A percentile compares a stretch with the other conserved stretches of the same genome.
Evolutionary conservation across 129 eudicot species (phyloP).

Genomic region (Saussurea involucrata): DNA sequence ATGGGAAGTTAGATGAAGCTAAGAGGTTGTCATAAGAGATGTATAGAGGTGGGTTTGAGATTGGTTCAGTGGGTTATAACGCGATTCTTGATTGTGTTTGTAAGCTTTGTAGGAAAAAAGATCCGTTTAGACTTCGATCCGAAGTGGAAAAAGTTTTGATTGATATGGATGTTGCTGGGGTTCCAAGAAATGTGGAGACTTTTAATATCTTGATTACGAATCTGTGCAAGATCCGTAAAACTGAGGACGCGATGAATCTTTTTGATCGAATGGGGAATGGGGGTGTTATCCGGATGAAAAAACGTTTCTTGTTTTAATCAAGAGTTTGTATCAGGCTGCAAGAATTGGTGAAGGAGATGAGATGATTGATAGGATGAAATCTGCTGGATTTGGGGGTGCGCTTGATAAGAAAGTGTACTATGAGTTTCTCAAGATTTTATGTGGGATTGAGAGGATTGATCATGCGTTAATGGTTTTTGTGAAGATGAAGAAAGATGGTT

Average conservation of each 20-base stretch:
- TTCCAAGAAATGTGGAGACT: slow-evolving; percentile 86
- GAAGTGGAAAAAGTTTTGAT: slow-evolving; percentile 70
- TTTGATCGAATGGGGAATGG: slow-evolving; percentile 86
- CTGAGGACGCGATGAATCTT: slow-evolving; percentile 64
- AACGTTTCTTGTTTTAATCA: slow-evolving; percentile 69
- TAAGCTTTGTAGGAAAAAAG: slow-evolving; percentile 77
- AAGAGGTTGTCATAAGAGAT: slow-evolving; percentile 72
- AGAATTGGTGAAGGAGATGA: slow-evolving; percentile 90
- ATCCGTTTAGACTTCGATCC: slow-evolving; percentile 60
- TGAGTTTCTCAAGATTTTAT: slow-evolving; percentile 64
- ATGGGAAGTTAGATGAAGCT: slow-evolving; percentile 83
- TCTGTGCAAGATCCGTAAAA: slow-evolving; percentile 70
- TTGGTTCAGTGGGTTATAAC: slow-evolving; percentile 57
- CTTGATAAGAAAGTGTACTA: slow-evolving; percentile 68
- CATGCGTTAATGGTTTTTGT: slow-evolving; percentile 74
- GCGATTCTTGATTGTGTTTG: slow-evolving; percentile 91
- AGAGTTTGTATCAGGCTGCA: slow-evolving; percentile 94
- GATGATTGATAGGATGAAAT: slow-evolving; percentile 93
- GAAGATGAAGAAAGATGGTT: slow-evolving; percentile 80
- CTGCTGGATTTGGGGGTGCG: slow-evolving; percentile 63
- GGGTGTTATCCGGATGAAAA: slow-evolving; percentile 78
- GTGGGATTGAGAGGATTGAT: slow-evolving; percentile 91
- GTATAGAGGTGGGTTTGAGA: slow-evolving; percentile 90
- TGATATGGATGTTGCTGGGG: slow-evolving; percentile 89
- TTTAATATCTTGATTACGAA: slow-evolving; percentile 72